Percentiles rank a stretch among this genome's conserved stretches.
phyloP scores from a whole-genome alignment of 2,329 filamentous ascomycete genomes.

The Chrysoporthe puriensis region DNA sequence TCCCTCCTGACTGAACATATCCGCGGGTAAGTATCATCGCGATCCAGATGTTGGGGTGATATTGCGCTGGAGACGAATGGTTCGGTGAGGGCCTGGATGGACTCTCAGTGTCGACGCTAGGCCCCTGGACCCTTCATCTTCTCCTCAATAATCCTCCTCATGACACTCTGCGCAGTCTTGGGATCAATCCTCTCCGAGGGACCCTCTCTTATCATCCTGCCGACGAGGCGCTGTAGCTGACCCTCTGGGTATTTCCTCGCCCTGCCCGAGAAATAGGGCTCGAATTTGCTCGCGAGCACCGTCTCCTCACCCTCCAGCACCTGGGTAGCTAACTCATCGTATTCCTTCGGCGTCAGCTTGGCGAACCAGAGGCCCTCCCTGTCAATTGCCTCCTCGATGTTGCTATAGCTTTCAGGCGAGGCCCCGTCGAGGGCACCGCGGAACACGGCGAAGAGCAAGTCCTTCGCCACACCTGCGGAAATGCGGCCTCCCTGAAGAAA shows the following conservation, averaged over 20 bases:
- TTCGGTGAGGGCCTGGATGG: neutral
- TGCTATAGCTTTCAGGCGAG: conserved; percentile 36
- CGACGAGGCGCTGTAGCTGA: conserved; percentile 64
- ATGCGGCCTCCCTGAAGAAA: conserved; percentile 54
- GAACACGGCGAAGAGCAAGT: conserved; percentile 58
- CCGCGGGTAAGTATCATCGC: neutral
- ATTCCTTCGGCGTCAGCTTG: conserved; percentile 53
- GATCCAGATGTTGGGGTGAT: neutral
- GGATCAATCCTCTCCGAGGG: conserved; percentile 60
- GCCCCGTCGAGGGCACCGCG: conserved; percentile 44
- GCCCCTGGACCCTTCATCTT: conserved; percentile 13
- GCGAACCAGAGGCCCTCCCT: conserved; percentile 57
- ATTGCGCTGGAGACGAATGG: neutral
- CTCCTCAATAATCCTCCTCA: conserved; percentile 42
- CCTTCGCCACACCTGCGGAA: conserved; percentile 61
- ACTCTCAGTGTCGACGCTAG: neutral
- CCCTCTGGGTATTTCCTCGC: conserved; percentile 54
- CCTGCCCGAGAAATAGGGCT: conserved; percentile 34
- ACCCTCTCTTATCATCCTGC: conserved; percentile 60
- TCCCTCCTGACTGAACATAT: neutral
- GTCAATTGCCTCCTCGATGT: conserved; percentile 51
- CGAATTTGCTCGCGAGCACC: conserved; percentile 49
- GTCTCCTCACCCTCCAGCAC: conserved; percentile 51
- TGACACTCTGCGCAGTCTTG: conserved; percentile 50
- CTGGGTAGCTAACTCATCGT: conserved; percentile 49